phyloP scores from a whole-genome alignment of 306 rosid genomes.

The Cucurbita argyrosperma region DNA sequence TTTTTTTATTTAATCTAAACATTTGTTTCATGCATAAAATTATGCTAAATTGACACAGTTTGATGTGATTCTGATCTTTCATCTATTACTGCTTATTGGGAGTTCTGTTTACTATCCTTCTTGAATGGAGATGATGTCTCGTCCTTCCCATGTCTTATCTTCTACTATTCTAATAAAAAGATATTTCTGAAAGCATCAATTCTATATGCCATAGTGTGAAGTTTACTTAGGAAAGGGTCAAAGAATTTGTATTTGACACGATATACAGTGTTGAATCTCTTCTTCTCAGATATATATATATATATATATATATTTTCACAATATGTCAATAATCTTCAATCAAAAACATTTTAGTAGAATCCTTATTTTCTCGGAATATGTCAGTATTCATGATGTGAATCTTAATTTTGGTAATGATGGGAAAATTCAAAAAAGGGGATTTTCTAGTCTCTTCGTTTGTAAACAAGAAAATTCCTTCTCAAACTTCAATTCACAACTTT shows the following conservation, averaged over 20 bases:
- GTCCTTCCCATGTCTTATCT: background rate
- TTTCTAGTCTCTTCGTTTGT: background rate
- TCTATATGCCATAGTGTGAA: background rate
- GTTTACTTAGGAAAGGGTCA: background rate
- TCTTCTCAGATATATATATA: background rate
- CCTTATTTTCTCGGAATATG: background rate
- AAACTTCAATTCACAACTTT: background rate
- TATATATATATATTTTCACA: background rate
- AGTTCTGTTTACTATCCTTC: background rate
- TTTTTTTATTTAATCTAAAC: background rate
- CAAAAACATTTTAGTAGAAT: background rate
- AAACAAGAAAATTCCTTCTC: background rate
- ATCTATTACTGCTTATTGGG: background rate
- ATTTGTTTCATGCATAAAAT: background rate
- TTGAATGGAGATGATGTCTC: background rate
- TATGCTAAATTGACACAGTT: background rate
- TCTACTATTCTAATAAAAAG: background rate
- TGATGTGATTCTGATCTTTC: background rate
- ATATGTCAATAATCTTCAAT: background rate
- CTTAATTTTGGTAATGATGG: background rate
- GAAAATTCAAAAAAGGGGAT: background rate
- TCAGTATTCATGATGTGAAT: background rate
- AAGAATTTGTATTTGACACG: background rate
- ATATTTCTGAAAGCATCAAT: background rate
- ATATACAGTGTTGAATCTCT: background rate